These are phyloP conservation scores for Hypholoma fasciculare DNA, from an alignment of 768 basidiomycete species.

Conservation along the genomic window DNA sequence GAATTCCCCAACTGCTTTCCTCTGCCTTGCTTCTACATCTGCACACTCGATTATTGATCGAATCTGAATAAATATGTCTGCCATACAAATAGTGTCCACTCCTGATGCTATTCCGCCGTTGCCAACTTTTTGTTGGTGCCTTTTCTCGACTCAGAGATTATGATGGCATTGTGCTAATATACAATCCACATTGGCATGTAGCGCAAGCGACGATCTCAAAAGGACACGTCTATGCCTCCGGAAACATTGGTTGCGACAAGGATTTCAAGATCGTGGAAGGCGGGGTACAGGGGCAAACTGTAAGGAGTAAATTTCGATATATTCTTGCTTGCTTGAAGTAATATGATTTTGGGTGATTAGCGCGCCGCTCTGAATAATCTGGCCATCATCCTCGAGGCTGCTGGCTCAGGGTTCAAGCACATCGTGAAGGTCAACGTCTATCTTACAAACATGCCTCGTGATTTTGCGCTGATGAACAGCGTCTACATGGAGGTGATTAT, in stretches of 20 bases:
- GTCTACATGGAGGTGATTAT: constrained; percentile 33
- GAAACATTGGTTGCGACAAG: constrained; percentile 36
- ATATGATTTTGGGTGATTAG: constrained; percentile 16
- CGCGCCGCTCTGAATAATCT: constrained; percentile 39
- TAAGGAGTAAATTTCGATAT: constrained; percentile 8
- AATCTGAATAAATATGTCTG: constrained; percentile 1
- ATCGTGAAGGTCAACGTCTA: constrained; percentile 45
- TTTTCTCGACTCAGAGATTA: neutral
- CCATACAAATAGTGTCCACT: constrained; percentile 27
- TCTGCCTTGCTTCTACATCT: neutral
- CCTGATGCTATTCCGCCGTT: constrained; percentile 33
- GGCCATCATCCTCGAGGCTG: constrained; percentile 38
- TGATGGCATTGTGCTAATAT: no score
- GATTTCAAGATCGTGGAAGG: constrained; percentile 34
- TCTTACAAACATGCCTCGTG: constrained; percentile 34
- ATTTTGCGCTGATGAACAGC: constrained; percentile 40
- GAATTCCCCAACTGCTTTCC: neutral
- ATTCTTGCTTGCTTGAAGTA: neutral
- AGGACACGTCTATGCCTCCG: constrained; percentile 36
- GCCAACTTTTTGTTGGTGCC: constrained; percentile 34
- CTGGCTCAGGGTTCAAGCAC: constrained; percentile 39
- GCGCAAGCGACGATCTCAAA: constrained; percentile 40
- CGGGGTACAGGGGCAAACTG: constrained; percentile 35
- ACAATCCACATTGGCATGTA: constrained; percentile 6
- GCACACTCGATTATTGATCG: neutral